Base-by-base conservation (phyloP, 2,329 filamentous ascomycete genomes). In the Nigrograna mackinnonii region DNA sequence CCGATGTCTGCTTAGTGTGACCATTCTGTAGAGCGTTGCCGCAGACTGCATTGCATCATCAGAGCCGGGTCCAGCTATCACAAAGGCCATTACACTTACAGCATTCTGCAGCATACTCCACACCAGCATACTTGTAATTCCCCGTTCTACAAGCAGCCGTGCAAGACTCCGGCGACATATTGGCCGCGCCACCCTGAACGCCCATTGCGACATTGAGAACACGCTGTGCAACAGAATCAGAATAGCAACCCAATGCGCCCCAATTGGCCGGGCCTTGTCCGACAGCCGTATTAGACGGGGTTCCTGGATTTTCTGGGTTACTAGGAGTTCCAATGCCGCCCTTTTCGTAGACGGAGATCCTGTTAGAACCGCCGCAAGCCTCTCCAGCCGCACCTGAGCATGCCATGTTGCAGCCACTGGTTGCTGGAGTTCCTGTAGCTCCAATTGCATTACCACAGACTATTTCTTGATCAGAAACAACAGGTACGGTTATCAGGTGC, bases 361-460 rank as follows among this genome's bases (percentile, higher is more conserved):
- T 28, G 24, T 28, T 28, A 9, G 24, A 28, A 28, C n/a, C 24
- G 9, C 24, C 24, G n/a, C 24, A 28, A n/a, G 24, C 24, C n/a
- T 28, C 24, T n/a, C 9, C 9, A n/a, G 9, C 24, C 9, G 9
- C n/a, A n/a, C 24, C 24, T 28, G 24, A 9, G 24, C 24, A 28
- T 9, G 24, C 9, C 24, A 28, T 28, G 24, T 28, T 28, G n/a
- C 24, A 28, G 24, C n/a, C 24, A n/a, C 9, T 28, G 9, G 24
- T 9, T 26, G 39, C 24, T 11, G 46, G 36, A 20, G 31, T 41
- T 2, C 62, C 64, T 19, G 34, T 37, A 19, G 44, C 46, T 20
- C 21, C 38, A 16, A 55, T 41, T 3, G 34, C 20, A 35, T 51
- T 55, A 22, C 49, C 53, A 28, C 55, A 60, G 35, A 43, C 52